Percentiles rank a stretch among this genome's conserved stretches.
phyloP scores from a whole-genome alignment of 1,284 basidiomycete genomes.

The Fomitopsis schrenkii region DNA sequence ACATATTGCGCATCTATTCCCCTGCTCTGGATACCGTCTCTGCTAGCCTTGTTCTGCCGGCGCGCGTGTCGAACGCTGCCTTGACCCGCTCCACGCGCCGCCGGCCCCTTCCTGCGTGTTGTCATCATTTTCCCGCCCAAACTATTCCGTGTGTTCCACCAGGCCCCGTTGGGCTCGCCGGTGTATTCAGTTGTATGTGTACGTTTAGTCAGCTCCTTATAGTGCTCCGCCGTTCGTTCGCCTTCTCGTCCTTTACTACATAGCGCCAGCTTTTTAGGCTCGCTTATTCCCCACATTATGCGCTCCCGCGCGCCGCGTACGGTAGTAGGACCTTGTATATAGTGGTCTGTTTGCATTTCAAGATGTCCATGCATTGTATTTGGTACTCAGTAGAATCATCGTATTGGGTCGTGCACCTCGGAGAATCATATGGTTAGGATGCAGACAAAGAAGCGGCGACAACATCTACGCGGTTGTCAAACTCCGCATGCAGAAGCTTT shows the following conservation, averaged over 20 bases:
- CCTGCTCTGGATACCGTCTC: constrained; percentile 1
- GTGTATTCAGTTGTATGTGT: constrained; percentile 7
- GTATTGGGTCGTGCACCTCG: not conserved
- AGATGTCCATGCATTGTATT: constrained; percentile 8
- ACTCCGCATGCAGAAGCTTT: not conserved
- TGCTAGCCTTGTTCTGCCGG: not conserved
- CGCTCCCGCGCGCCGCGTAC: not conserved
- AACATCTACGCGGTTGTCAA: not conserved
- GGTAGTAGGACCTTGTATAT: constrained; percentile 6
- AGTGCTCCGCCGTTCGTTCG: not conserved
- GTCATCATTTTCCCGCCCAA: not conserved
- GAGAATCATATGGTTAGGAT: not conserved
- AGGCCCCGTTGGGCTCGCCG: not conserved
- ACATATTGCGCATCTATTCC: constrained; percentile 9
- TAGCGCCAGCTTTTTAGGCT: not conserved
- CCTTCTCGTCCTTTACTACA: not conserved
- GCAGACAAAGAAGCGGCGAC: not conserved
- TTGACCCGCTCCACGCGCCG: constrained; percentile 5
- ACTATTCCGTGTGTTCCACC: not conserved
- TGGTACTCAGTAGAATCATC: constrained; percentile 8
- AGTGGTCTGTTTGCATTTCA: constrained; percentile 1
- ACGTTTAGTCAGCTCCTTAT: not conserved
- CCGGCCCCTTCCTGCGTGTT: not conserved
- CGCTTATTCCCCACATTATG: not conserved
- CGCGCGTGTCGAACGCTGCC: constrained; percentile 6